Evolutionary conservation across 73 alveolate species (phyloP), one percentile per base, ranked within the genome.

Genomic region (Paramecium pentaurelia): DNA sequence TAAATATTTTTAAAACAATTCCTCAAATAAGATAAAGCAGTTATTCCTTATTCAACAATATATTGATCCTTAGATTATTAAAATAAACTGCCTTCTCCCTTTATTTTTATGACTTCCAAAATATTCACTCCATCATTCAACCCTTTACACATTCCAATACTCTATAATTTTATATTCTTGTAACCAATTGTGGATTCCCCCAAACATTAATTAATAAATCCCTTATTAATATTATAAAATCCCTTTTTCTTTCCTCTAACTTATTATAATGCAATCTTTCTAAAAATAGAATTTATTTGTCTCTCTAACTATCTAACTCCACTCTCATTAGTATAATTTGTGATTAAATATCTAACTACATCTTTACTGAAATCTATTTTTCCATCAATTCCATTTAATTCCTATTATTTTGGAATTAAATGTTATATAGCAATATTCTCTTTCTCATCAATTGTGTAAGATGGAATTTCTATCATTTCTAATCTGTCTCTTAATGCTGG

Each of bases 401-500:
- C 92, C 77, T 95, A 94, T 86, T 96, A 95, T 93, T 96, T 97
- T 2, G 99, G 99, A 47, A 97, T 94, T 92, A 98, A 60, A 91
- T 96, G 97, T 71, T 92, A 73, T 51, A 93, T 90, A 1, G 99
- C 97, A 40, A 98, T 98, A 68, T 95, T 93, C 71, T 88, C 73
- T 93, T 98, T 98, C 73, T 98, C 99, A 86, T 93, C 85, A 9
- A 94, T 37, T 18, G 97, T 92, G 73, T 95, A 97, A 3, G 98
- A 99, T 36, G 98, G 92, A 40, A 97, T 95, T 44, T 96, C 96
- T 12, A 98, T 96, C 58, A 98, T 95, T 47, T 98, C 99, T 97
- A 98, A 95, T 89, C 99, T 95, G 86, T 98, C 99, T 30, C 96
- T 86, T 38, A 98, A 90, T 11, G 99, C 98, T 34, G 97, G 98